A percentile compares a stretch with the other conserved stretches of the same genome.
Conservation (phyloP, 169 alveolate genomes). For the Plasmodium blacklocki region DNA sequence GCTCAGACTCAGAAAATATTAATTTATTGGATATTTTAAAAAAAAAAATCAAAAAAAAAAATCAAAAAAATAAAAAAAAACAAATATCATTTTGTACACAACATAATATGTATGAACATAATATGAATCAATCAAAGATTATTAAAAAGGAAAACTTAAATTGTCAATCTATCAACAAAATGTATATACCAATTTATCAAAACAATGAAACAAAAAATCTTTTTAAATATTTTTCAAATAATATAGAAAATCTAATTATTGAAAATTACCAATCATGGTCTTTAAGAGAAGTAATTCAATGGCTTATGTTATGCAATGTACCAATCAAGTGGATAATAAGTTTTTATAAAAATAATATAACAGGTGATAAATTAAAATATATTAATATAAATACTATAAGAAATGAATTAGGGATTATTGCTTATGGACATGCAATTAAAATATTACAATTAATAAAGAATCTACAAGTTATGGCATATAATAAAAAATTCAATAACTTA, state of each 20-base stretch:
- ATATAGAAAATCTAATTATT: constrained; percentile 15
- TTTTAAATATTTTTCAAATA: background rate
- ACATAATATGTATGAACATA: no score
- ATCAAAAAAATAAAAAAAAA: no score
- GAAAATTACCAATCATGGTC: constrained; percentile 51
- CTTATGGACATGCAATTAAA: constrained; percentile 67
- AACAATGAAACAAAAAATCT: background rate
- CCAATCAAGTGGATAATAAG: constrained; percentile 44
- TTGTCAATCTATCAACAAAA: no score
- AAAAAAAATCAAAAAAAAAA: no score
- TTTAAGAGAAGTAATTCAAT: constrained; percentile 40
- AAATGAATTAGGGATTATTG: constrained; percentile 39
- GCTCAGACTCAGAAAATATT: no score
- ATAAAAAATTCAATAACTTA: constrained; percentile 13
- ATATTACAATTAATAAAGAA: constrained; percentile 50
- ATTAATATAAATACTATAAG: constrained; percentile 24
- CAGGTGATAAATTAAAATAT: constrained; percentile 9
- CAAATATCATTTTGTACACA: no score
- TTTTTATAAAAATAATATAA: constrained; percentile 54
- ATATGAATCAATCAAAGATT: no score
- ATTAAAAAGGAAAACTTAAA: no score
- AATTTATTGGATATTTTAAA: no score
- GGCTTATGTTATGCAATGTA: constrained; percentile 47
- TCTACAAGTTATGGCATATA: constrained; percentile 37
- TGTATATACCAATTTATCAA: background rate